Evolutionary conservation across 1,284 basidiomycete species (phyloP), one percentile per base, ranked within the genome.

Genomic region (Cystobasidiaceae sp.): DNA sequence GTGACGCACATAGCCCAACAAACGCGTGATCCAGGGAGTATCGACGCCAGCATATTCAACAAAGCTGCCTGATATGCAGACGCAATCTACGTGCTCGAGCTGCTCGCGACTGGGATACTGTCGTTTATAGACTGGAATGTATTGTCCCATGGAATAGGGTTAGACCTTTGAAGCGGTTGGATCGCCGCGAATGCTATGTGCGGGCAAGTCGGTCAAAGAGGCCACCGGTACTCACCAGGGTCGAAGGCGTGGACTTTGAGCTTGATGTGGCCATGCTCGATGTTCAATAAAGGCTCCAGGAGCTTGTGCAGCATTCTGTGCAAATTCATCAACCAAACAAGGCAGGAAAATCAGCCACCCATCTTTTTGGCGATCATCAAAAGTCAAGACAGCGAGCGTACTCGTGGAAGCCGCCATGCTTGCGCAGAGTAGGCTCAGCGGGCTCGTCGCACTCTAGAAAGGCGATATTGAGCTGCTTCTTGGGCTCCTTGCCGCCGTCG

Each of bases 1-100:
- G n/a, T n/a, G 23, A 87, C 74, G 34, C 76, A 76, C 3, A 78
- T 70, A 73, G 11, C 72, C 72, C 11, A 67, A 68, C 7, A 73
- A 63, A n/a, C 71, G 60, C 15, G 71, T 56, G 44, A 73, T 71
- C 72, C 72, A 73, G 46, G 67, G 59, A 3, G 66, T 46, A 23
- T 73, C 72, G n/a, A 45, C 67, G 52, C 68, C 54, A 5, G 70
- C 69, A 28, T 71, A 69, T 48, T 71, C 72, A 23, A 70, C 70
- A 45, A 72, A 73, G 19, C 67, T 69, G 8, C 71, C 72, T 21
- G 68, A 69, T 33, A 72, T 67, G 21, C 72, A 56, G 39, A 72
- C 52, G n/a, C 65, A 65, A 58, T 72, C 71, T 55, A 69, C 67
- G 8, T 56, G 51, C 33, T 64, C 59, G 43, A 71, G 66, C 32